Evolutionary conservation across 805 yeast genomes (phyloP), one percentile per base, ranked within the genome.

Genomic region (Sugiyamaella smithiae): DNA sequence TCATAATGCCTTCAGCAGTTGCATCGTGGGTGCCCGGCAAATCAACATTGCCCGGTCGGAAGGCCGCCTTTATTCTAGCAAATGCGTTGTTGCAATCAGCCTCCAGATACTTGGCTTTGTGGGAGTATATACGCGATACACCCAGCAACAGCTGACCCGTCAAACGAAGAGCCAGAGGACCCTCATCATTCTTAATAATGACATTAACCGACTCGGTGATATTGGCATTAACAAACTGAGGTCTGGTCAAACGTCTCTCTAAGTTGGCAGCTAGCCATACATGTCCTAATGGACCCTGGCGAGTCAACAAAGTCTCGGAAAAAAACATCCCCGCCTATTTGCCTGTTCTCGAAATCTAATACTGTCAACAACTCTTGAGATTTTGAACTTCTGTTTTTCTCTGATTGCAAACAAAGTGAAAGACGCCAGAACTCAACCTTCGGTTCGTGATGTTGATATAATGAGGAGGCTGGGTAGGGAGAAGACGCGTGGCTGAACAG

Each of bases 241-340:
- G 80, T 58, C 84, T 84, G 37, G 89, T 76, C 28, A 87, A 75
- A 56, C 82, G 84, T 58, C 81, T 80, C 57, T 89, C 95, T 67
- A 89, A 76, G 62, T 87, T 89, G 17, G 96, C 91, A 7, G 97
- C 97, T 41, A 89, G 73, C 97, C 97, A 89, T 6, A 88, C 89
- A 55, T 84, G 86, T 2, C 95, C 95, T 52, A 89, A 71, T 1
- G 96, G 96, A 2, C 96, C 95, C 61, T 82, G 82, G 52, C 79
- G 82, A 1, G 86, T 73, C 17, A 82, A 70, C 26, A 81, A 64
- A 43, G 72, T 71, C 46, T 77, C 81, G 1, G 81, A 71, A 52
- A 69, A 74, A 55, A 75, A 72, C 82, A 77, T 77, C 36, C 19
- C 22, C n/a, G n/a, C n/a, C n/a, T n/a, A n/a, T n/a, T n/a, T n/a